A percentile compares a stretch with the other conserved stretches of the same genome.
phyloP scores from a whole-genome alignment of 352 stramenopile genomes.

The Peronospora farinosa region DNA sequence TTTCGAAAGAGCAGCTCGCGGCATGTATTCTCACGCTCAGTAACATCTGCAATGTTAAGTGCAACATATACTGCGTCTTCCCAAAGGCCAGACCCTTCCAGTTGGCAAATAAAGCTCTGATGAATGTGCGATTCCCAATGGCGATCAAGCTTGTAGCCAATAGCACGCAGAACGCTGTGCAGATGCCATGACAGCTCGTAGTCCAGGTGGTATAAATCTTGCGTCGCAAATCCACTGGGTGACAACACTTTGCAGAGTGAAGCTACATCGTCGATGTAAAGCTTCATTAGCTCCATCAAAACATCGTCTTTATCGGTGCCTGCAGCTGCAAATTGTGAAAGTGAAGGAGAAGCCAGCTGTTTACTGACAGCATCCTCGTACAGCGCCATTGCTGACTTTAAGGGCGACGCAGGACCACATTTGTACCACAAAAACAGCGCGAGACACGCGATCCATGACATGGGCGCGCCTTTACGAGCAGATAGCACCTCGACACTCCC shows the following conservation, averaged over 20 bases:
- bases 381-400: slow-evolving; percentile 40
- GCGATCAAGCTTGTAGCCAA: slow-evolving; percentile 67
- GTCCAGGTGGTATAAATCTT: slow-evolving; percentile 39
- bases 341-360: slow-evolving; percentile 26
- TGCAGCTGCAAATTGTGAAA: slow-evolving; percentile 26
- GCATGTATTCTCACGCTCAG: slow-evolving; percentile 51
- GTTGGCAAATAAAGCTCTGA: slow-evolving; percentile 75
- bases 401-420: slow-evolving; percentile 37
- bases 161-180: slow-evolving; percentile 57
- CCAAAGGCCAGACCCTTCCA: slow-evolving; percentile 60
- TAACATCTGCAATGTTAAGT: slow-evolving; percentile 57
- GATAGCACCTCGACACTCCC: slow-evolving; percentile 56
- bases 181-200: slow-evolving; percentile 80
- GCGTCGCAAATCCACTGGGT: slow-evolving; percentile 44
- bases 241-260: slow-evolving; percentile 58
- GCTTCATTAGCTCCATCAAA: slow-evolving; percentile 65
- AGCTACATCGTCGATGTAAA: slow-evolving; percentile 46
- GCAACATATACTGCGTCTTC: slow-evolving; percentile 73
- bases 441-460: slow-evolving; percentile 56
- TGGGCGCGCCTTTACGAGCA: slow-evolving; percentile 34
- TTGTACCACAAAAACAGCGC: slow-evolving; percentile 73
- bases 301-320: slow-evolving; percentile 43
- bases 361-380: slow-evolving; percentile 44
- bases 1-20: slow-evolving; percentile 63
- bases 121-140: slow-evolving; percentile 76